These are phyloP conservation scores for Phytomonas sp. DNA, from an alignment of 208 protist genomes.

Conservation along the genomic window DNA sequence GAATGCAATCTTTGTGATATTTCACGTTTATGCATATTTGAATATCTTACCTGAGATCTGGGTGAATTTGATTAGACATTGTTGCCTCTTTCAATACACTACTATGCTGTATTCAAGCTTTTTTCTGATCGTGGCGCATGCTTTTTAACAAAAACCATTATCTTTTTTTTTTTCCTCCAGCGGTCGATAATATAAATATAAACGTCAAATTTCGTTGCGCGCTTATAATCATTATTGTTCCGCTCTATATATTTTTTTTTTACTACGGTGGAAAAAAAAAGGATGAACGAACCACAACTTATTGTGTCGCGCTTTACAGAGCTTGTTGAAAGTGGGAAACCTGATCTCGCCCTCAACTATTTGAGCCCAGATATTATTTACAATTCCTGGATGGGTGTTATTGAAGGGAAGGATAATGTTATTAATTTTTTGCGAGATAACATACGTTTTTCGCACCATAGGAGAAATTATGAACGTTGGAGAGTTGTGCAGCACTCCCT, in stretches of 20 bases:
- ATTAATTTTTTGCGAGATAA: constrained; percentile 70
- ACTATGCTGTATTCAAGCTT: background rate
- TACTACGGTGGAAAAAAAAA: background rate
- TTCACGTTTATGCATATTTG: background rate
- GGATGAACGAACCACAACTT: constrained; percentile 45
- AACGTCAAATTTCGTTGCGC: background rate
- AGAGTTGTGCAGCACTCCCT: constrained; percentile 64
- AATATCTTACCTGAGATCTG: background rate
- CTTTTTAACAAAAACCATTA: background rate
- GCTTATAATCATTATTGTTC: background rate
- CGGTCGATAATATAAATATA: background rate
- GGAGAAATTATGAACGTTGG: constrained; percentile 55
- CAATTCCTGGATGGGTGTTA: constrained; percentile 70
- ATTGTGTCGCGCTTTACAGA: constrained; percentile 55
- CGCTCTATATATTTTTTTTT: constrained; percentile 4
- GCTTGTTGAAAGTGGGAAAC: constrained; percentile 35
- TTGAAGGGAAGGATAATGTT: constrained; percentile 68
- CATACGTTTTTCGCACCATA: constrained; percentile 60
- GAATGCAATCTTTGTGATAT: background rate
- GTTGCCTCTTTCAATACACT: background rate
- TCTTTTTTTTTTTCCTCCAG: background rate
- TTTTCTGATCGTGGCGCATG: background rate
- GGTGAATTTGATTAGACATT: constrained; percentile 1
- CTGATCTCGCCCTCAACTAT: constrained; percentile 56
- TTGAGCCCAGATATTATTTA: constrained; percentile 65